Conservation (phyloP, 176 grass and related monocot genomes). For the Musa itinerans region DNA sequence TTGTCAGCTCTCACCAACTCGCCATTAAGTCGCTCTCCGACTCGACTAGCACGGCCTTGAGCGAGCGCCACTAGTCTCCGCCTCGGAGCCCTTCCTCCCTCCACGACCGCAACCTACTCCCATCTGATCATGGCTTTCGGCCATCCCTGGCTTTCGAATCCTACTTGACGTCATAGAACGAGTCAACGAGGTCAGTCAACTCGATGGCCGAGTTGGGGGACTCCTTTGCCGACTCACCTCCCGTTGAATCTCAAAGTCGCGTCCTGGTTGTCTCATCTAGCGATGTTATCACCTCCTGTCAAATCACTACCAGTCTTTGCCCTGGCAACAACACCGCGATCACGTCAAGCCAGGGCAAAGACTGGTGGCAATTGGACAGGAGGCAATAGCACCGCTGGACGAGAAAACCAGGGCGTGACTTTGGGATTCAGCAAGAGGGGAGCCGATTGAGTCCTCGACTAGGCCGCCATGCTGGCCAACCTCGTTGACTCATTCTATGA, state of each 20-base stretch:
- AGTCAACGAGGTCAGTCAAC: constrained; percentile 1
- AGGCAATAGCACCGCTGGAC: constrained; percentile 38
- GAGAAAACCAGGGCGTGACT: constrained; percentile 52
- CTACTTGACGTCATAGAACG: no score
- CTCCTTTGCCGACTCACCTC: not conserved
- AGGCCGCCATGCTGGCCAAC: constrained; percentile 22
- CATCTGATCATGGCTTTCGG: constrained; percentile 1
- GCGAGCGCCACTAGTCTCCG: no score
- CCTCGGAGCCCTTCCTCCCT: not conserved
- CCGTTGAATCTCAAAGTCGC: constrained; percentile 27
- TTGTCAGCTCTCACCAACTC: constrained; percentile 23
- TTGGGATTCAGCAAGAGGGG: constrained; percentile 21
- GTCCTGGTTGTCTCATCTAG: constrained; percentile 55
- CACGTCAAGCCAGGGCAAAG: no score
- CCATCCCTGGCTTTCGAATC: no score
- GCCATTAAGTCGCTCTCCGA: constrained; percentile 22
- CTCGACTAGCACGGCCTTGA: not conserved
- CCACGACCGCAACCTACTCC: constrained; percentile 10
- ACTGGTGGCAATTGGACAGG: not conserved
- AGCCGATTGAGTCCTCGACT: not conserved
- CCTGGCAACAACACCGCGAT: no score
- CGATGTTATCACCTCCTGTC: constrained; percentile 15
- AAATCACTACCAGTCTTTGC: no score
- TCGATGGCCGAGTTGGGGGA: constrained; percentile 1
- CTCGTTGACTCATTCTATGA: no score